Percentiles rank a stretch among this genome's conserved stretches.
Conservation (phyloP, 2,329 filamentous ascomycete genomes). For the Colletotrichum sansevieriae region DNA sequence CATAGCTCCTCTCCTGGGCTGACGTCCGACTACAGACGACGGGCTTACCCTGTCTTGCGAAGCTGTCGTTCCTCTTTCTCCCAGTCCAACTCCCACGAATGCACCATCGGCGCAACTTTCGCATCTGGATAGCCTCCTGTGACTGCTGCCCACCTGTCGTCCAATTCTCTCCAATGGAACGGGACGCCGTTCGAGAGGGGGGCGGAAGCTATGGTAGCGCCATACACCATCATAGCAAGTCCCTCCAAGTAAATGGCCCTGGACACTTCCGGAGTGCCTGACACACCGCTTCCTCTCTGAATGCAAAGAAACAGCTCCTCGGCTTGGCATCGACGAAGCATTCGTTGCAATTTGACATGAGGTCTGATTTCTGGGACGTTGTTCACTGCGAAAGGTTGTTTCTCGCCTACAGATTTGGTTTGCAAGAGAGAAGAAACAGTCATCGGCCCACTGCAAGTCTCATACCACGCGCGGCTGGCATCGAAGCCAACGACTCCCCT, state of each 20-base stretch:
- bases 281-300: slow-evolving; percentile 15
- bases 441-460: slow-evolving; percentile 28
- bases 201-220: slow-evolving; percentile 34
- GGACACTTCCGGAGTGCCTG: background rate
- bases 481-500: slow-evolving; percentile 12
- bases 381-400: background rate
- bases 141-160: slow-evolving; percentile 24
- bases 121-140: slow-evolving; percentile 23
- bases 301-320: background rate
- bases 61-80: slow-evolving; percentile 17
- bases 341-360: background rate
- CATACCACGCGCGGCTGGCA: slow-evolving; percentile 26
- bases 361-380: slow-evolving; percentile 8
- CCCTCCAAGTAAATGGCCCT: slow-evolving; percentile 5
- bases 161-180: slow-evolving; percentile 37
- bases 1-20: slow-evolving; percentile 26
- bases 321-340: background rate
- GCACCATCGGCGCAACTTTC: slow-evolving; percentile 12
- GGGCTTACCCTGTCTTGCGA: slow-evolving; percentile 16
- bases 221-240: slow-evolving; percentile 20
- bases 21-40: slow-evolving; percentile 16
- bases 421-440: slow-evolving; percentile 20
- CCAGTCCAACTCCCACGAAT: slow-evolving; percentile 5
- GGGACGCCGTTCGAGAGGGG: slow-evolving; percentile 22
- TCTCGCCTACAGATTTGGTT: background rate